Evolutionary conservation across 495 filamentous ascomycete genomes (phyloP).

Genomic region (Penicillium taxi): DNA sequence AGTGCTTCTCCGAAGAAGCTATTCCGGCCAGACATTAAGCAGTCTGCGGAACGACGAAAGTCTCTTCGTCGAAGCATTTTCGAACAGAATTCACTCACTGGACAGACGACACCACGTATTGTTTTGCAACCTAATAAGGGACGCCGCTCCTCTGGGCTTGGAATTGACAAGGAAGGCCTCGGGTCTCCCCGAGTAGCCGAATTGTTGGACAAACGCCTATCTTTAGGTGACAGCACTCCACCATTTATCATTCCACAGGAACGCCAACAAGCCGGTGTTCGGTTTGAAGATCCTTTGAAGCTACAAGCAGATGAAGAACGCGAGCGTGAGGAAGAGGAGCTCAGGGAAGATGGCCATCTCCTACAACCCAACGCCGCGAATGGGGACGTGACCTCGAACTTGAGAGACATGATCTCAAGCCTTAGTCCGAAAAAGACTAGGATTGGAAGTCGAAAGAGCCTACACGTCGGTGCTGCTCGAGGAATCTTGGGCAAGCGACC

Average conservation of each 20-base stretch:
- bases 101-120: slow-evolving; percentile 53
- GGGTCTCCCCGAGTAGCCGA: slow-evolving; percentile 71
- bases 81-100: slow-evolving; percentile 48
- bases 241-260: slow-evolving; percentile 54
- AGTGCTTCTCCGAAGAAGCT: slow-evolving; percentile 50
- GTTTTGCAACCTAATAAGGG: slow-evolving; percentile 56
- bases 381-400: slow-evolving; percentile 51
- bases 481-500: slow-evolving; percentile 71
- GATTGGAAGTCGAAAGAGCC: slow-evolving; percentile 62
- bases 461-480: slow-evolving; percentile 65
- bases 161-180: slow-evolving; percentile 65
- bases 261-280: slow-evolving; percentile 40
- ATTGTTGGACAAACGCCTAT: slow-evolving; percentile 63
- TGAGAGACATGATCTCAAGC: slow-evolving; percentile 71
- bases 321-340: slow-evolving; percentile 57
- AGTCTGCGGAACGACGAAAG: slow-evolving; percentile 29
- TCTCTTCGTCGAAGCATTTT: slow-evolving; percentile 46
- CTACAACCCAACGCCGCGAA: slow-evolving; percentile 46
- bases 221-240: slow-evolving; percentile 57
- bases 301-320: slow-evolving; percentile 63
- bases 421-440: slow-evolving; percentile 68
- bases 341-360: slow-evolving; percentile 50
- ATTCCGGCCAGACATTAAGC: slow-evolving; percentile 41
- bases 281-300: slow-evolving; percentile 57
- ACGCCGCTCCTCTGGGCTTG: slow-evolving; percentile 62